Evolutionary conservation across 768 basidiomycete species (phyloP).

Genomic region (Clathrus columnatus): DNA sequence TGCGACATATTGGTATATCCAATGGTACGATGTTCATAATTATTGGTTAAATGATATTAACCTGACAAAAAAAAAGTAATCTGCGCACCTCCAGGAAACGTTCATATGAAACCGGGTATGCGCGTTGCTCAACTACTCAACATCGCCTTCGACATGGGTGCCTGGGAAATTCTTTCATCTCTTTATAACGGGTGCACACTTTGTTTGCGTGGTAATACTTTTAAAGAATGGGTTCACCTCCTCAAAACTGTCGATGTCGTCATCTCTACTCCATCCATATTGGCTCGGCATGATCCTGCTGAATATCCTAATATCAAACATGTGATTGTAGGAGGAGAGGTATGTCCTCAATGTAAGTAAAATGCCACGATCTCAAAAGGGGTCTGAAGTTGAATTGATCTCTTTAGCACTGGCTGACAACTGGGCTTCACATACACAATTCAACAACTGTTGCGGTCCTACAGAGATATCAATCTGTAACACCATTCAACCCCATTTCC

Average conservation of each 20-base stretch:
- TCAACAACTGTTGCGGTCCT: slow-evolving; percentile 48
- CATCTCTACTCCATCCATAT: slow-evolving; percentile 45
- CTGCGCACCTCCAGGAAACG: slow-evolving; percentile 41
- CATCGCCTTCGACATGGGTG: slow-evolving; percentile 60
- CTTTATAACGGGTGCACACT: slow-evolving; percentile 45
- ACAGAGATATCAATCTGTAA: slow-evolving; percentile 56
- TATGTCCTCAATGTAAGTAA: slow-evolving; percentile 39
- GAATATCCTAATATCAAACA: slow-evolving; percentile 48
- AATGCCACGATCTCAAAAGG: neutral
- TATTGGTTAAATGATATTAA: too few relatives aligned
- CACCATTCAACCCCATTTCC: slow-evolving; percentile 40
- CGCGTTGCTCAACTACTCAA: slow-evolving; percentile 54
- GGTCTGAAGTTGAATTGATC: neutral
- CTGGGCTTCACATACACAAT: slow-evolving; percentile 36
- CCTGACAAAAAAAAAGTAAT: slow-evolving; percentile 25
- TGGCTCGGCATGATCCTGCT: slow-evolving; percentile 35
- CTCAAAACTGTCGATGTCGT: slow-evolving; percentile 44
- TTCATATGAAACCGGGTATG: slow-evolving; percentile 47
- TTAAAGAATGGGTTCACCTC: slow-evolving; percentile 40
- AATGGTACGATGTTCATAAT: slow-evolving; percentile 14
- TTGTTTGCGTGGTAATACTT: slow-evolving; percentile 42
- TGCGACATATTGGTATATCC: slow-evolving; percentile 14
- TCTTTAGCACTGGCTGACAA: slow-evolving; percentile 30
- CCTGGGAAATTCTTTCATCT: slow-evolving; percentile 50
- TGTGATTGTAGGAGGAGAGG: slow-evolving; percentile 50